Evolutionary conservation across 140 eudicot species (phyloP), one percentile per base, ranked within the genome.

Genomic region (Erigeron philadelphicus): DNA sequence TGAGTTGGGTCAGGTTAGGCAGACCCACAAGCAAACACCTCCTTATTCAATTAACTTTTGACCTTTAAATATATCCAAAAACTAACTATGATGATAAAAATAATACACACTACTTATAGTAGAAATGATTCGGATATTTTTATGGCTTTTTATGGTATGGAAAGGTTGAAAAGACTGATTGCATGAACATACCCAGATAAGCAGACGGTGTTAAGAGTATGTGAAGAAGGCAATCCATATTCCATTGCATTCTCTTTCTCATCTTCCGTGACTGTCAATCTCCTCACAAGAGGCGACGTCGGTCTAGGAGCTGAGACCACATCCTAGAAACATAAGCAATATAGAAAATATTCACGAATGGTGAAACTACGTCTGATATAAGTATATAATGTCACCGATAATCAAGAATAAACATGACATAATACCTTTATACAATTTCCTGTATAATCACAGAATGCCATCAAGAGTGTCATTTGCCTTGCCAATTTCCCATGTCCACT

Each of bases 401-500:
- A 25, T 15, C 9, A 46, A 58, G 6, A 17, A 66, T 46, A 25
- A 35, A 70, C 45, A 12, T 17, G 61, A 49, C 11, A 43, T 4
- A 46, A 60, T 81, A 89, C 99, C 99, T 94, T 94, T 31, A 94
- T 65, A 72, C 91, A 89, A 56, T 94, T 94, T 52, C 99, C 99
- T 0, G 67, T 48, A 68, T 89, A 94, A 75, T 94, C 99, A 75
- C 99, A 94, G 52, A 94, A 85, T 55, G 95, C 95, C 85, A 94
- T 94, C 80, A 94, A 75, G 63, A 94, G 82, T 9, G 99, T 94
- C 95, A 89, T 89, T 62, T 89, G 97, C 75, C 99, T 87, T 48
- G 97, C 99, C 80, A 93, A 74, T 89, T 83, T 89, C 65, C 94
- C 88, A 82, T 93, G 99, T 68, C 97, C 97, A 83, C 95, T 93